Evolutionary conservation across 345 rosid genomes (phyloP), one percentile per base, ranked within the genome.

Genomic region (Hibiscus trionum): DNA sequence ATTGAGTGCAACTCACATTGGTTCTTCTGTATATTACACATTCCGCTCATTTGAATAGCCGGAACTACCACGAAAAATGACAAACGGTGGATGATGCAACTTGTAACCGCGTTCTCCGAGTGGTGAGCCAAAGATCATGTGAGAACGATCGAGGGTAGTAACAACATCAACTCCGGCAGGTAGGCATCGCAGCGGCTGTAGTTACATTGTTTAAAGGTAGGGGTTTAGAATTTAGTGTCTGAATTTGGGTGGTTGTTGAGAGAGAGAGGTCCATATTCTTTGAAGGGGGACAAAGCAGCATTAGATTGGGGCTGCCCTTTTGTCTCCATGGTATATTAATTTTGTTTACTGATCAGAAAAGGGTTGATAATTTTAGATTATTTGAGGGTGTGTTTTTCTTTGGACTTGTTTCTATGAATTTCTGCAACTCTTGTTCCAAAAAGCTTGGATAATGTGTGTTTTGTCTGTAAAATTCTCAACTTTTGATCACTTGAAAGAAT

Each of bases 191-290:
- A 49, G 82, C 67, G 33, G 69, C 71, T 57, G 11, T 75, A 70
- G 74, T 72, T 72, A 39, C 55, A 55, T 52, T 75, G 80, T 77
- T 77, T 35, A 64, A 66, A 74, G 14, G 27, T 76, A 80, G 86
- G 82, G 55, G 59, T 24, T 29, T 80, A 73, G 86, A 74, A 47
- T 73, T 73, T 77, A 80, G 69, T 69, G 71, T 73, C 73, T 80
- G 71, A 64, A 59, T 66, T 69, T 61, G 78, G 80, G 79, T 76
- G 82, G 84, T 72, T 29, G 74, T 73, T 64, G 75, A 65, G 55
- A 16, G 76, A 62, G 78, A 62, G 77, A 79, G 85, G 74, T 69
- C 75, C 80, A 66, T 81, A 93, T 93, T 91, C 96, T 93, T 93
- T 85, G 3, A 50, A 64, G 50, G 84, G 91, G 77, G 90, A 85